These are phyloP conservation scores for Lentinula novae-zelandiae DNA, from an alignment of 1,284 basidiomycete species.

Conservation along the genomic window DNA sequence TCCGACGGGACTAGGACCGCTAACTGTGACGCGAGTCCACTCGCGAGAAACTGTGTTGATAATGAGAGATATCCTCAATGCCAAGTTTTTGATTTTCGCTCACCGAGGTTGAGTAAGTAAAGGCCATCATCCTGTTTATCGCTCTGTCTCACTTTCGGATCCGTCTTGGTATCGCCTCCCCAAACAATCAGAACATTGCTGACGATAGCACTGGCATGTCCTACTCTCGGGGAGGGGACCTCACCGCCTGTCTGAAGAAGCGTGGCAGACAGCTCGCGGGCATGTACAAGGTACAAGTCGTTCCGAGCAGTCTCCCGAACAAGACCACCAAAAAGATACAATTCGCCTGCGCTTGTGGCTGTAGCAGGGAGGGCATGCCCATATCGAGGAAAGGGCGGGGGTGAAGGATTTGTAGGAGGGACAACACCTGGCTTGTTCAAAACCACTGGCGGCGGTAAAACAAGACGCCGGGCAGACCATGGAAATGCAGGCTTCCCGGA, in stretches of 20 bases:
- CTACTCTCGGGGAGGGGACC: slow-evolving; percentile 86
- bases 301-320: slow-evolving; percentile 90
- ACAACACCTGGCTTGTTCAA: slow-evolving; percentile 59
- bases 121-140: slow-evolving; percentile 92
- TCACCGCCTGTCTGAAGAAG: slow-evolving; percentile 89
- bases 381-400: slow-evolving; percentile 94
- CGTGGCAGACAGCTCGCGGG: slow-evolving; percentile 73
- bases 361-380: slow-evolving; percentile 93
- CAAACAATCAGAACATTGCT: slow-evolving; percentile 96
- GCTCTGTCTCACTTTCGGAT: slow-evolving; percentile 57
- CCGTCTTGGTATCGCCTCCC: slow-evolving; percentile 94
- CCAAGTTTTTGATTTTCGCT: slow-evolving; percentile 25
- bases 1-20: slow-evolving; percentile 77
- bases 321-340: slow-evolving; percentile 96
- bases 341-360: slow-evolving; percentile 79
- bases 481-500: slow-evolving; percentile 53
- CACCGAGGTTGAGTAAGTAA: slow-evolving; percentile 94
- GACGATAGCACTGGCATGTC: slow-evolving; percentile 94
- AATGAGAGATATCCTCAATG: slow-evolving; percentile 2
- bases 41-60: slow-evolving; percentile 71
- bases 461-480: slow-evolving; percentile 72
- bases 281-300: slow-evolving; percentile 90
- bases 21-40: slow-evolving; percentile 86
- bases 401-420: slow-evolving; percentile 60
- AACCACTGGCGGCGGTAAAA: slow-evolving; percentile 59